Conservation (phyloP, 2,329 filamentous ascomycete species). For the Dothistroma pini region DNA sequence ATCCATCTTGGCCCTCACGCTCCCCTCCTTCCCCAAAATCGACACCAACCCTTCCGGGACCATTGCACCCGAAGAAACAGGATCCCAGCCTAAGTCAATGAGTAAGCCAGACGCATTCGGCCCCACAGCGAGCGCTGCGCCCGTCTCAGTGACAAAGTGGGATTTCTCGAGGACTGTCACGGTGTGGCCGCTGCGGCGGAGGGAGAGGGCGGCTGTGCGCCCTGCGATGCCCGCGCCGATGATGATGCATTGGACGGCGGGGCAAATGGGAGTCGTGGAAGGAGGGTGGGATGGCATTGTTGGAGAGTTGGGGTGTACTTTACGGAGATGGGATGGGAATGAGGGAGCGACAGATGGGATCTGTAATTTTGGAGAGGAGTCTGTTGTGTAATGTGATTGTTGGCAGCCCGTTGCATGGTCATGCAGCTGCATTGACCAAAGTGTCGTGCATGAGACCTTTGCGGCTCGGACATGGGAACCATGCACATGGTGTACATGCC, state of each 20-base stretch:
- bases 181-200: slow-evolving; percentile 51
- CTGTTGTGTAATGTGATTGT: too few species aligned
- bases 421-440: too few species aligned
- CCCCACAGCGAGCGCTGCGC: slow-evolving; percentile 59
- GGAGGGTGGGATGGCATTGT: too few species aligned
- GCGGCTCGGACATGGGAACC: too few species aligned
- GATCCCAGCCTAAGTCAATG: slow-evolving; percentile 27
- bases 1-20: slow-evolving; percentile 27
- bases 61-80: slow-evolving; percentile 21
- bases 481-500: too few species aligned
- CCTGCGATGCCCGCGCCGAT: slow-evolving; percentile 51
- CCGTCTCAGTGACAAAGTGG: slow-evolving; percentile 48
- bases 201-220: slow-evolving; percentile 50
- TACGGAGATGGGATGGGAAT: too few species aligned
- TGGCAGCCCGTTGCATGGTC: too few species aligned
- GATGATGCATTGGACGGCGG: slow-evolving; percentile 33
- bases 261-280: background rate
- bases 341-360: too few species aligned
- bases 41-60: slow-evolving; percentile 2
- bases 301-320: too few species aligned
- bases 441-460: too few species aligned
- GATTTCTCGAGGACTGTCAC: slow-evolving; percentile 55
- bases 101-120: slow-evolving; percentile 60
- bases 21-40: slow-evolving; percentile 23
- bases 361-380: too few species aligned